Base-by-base conservation (phyloP, 2,329 filamentous ascomycete species). In the Ceratocystis colombiana region DNA sequence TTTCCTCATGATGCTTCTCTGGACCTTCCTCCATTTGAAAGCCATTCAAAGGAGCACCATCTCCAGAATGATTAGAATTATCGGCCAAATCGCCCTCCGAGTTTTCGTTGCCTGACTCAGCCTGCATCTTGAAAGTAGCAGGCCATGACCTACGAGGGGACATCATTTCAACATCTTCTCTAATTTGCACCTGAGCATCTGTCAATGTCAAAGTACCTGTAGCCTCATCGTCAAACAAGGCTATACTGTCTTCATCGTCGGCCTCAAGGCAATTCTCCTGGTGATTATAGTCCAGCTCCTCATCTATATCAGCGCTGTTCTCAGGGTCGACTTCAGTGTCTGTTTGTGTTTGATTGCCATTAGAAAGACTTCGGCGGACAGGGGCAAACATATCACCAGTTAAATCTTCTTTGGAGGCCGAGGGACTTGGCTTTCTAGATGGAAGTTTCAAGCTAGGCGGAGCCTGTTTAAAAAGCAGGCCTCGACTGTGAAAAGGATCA, bases 361-460 rank as follows among this genome's bases (percentile, higher is more conserved):
- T n/a, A 53, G 64, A 50, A 61, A 62, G 5, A 45, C 30, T 10
- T 67, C 68, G 61, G 7, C 67, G 67, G 17, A 68, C 67, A 7
- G 67, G 67, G 8, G 67, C 67, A 64, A 68, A 68, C 8, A 68
- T 68, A 53, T 68, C 67, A 20, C 67, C 67, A 5, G 67, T 68
- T 22, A 66, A 61, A 28, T 66, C 64, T 15, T 68, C 64, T 30
- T 64, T 68, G 8, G 53, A 55, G 41, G 48, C 53, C 50, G 50
- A 45, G 45, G 15, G 30, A 4, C 63, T 66, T n/a, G 48, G 57
- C 37, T 63, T 62, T 57, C 65, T 53, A 7, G 61, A 53, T 12
- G 66, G 67, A 10, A 68, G 41, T 45, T 67, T 68, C 22, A 67
- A 44, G 45, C 66, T 67, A 57, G 67, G 67, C 0, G 63, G 66